phyloP scores from a whole-genome alignment of 108 stramenopile species.

The Pseudonitzschia pungens region DNA sequence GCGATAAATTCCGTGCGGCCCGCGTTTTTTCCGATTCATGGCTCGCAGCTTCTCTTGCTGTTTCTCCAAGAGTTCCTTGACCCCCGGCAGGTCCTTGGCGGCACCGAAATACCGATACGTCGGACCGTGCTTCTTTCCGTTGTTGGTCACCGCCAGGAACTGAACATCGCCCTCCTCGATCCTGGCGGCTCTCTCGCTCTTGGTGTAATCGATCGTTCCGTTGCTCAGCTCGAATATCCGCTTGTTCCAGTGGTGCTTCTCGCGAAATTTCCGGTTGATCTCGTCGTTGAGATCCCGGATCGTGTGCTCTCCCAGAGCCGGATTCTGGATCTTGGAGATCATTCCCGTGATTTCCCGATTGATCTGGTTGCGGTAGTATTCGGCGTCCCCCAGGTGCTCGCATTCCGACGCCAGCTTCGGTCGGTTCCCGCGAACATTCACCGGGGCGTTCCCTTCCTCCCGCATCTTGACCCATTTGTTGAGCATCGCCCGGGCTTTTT shows the following conservation, averaged over 20 bases:
- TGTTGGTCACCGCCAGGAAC: constrained; percentile 1
- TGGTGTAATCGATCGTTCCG: constrained; percentile 84
- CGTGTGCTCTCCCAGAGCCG: constrained; percentile 92
- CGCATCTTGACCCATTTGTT: constrained; percentile 97
- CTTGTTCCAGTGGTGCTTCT: constrained; percentile 93
- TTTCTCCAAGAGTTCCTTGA: constrained; percentile 85
- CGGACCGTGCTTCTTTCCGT: constrained; percentile 41
- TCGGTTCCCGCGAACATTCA: constrained; percentile 43
- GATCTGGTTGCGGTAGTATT: constrained; percentile 78
- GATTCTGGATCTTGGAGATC: constrained; percentile 91
- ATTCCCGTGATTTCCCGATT: constrained; percentile 81
- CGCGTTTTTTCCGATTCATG: constrained; percentile 48
- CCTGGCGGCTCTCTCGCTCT: constrained; percentile 65
- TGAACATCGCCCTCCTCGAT: constrained; percentile 61
- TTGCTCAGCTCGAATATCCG: constrained; percentile 74
- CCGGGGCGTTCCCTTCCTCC: constrained; percentile 55
- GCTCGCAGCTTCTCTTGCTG: constrained; percentile 66
- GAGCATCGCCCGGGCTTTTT: constrained; percentile 94
- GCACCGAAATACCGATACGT: constrained; percentile 95
- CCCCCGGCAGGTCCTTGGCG: constrained; percentile 92
- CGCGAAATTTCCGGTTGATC: constrained; percentile 94
- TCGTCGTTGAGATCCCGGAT: constrained; percentile 97
- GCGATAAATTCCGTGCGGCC: constrained; percentile 70
- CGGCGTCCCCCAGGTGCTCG: constrained; percentile 76
- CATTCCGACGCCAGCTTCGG: constrained; percentile 90